A percentile compares a stretch with the other conserved stretches of the same genome.
These are phyloP conservation scores for Gypsophila paniculata DNA, from an alignment of 179 eudicot genomes.

Conservation along the genomic window DNA sequence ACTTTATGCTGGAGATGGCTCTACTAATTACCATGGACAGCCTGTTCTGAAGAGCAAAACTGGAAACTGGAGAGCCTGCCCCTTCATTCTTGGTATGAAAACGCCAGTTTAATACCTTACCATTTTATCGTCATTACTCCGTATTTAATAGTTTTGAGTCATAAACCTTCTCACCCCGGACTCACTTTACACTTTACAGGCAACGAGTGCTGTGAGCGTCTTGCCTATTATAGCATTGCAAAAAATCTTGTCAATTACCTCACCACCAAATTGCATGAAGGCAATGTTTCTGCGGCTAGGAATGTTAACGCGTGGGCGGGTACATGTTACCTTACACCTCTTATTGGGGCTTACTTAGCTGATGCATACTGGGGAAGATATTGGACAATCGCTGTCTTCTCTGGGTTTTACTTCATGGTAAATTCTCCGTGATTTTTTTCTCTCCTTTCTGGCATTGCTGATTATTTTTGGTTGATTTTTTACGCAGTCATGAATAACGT, in stretches of 20 bases:
- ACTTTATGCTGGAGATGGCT: slow-evolving; percentile 32
- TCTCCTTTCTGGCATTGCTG: background rate
- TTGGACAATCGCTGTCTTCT: slow-evolving; percentile 35
- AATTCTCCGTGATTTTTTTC: background rate
- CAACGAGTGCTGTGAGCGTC: slow-evolving; percentile 31
- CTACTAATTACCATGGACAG: slow-evolving; percentile 24
- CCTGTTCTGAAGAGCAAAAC: slow-evolving; percentile 30
- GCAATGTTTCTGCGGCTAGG: slow-evolving; percentile 31
- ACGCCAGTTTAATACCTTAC: background rate
- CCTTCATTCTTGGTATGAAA: slow-evolving; percentile 27
- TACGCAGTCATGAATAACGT: background rate
- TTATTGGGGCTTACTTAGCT: slow-evolving; percentile 33
- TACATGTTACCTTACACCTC: slow-evolving; percentile 33
- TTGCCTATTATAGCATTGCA: slow-evolving; percentile 33
- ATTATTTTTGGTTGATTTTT: background rate
- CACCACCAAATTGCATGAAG: slow-evolving; percentile 23
- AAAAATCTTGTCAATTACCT: slow-evolving; percentile 31
- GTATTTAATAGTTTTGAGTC: background rate
- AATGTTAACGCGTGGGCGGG: slow-evolving; percentile 32
- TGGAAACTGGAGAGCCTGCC: slow-evolving; percentile 39
- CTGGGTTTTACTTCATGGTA: slow-evolving; percentile 25
- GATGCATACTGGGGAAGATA: slow-evolving; percentile 39
- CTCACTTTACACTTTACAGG: slow-evolving; percentile 18
- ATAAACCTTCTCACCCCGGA: background rate
- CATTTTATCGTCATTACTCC: background rate